These are phyloP conservation scores for Polygonum maritimum DNA, from an alignment of 148 eudicot species.

Conservation along the genomic window DNA sequence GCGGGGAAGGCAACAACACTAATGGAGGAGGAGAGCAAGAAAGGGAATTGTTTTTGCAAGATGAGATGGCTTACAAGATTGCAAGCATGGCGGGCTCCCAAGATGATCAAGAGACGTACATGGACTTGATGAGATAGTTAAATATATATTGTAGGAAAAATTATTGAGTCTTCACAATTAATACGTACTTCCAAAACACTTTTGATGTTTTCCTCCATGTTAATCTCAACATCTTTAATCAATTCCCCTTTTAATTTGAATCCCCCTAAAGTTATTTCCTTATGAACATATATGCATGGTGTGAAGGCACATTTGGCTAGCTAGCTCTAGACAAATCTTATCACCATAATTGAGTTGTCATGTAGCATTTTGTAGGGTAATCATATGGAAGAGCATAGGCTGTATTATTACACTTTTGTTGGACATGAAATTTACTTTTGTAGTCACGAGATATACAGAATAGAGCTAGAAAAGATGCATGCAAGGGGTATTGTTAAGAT, in stretches of 20 bases:
- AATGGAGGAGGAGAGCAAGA: neutral
- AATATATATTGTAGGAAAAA: neutral
- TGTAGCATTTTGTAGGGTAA: constrained; percentile 8
- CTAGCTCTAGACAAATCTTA: neutral
- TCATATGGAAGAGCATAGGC: neutral
- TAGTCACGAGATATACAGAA: constrained; percentile 5
- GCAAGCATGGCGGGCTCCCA: constrained; percentile 1
- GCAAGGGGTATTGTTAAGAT: neutral
- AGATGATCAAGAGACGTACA: constrained; percentile 10
- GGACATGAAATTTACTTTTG: constrained; percentile 2
- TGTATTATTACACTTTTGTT: neutral
- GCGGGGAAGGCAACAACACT: neutral
- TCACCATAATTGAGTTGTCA: constrained; percentile 4
- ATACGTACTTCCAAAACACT: neutral
- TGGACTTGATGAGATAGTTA: constrained; percentile 10
- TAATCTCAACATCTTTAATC: neutral
- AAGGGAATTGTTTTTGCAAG: neutral
- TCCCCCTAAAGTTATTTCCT: neutral
- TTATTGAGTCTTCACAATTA: neutral
- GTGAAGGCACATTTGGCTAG: neutral
- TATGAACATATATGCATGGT: neutral
- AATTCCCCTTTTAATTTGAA: neutral
- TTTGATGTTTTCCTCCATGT: constrained; percentile 3
- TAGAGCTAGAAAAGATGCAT: constrained; percentile 10
- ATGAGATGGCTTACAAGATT: constrained; percentile 4